Conservation (phyloP, 257 asterid genomes). For the Oldenlandia corymbosa region DNA sequence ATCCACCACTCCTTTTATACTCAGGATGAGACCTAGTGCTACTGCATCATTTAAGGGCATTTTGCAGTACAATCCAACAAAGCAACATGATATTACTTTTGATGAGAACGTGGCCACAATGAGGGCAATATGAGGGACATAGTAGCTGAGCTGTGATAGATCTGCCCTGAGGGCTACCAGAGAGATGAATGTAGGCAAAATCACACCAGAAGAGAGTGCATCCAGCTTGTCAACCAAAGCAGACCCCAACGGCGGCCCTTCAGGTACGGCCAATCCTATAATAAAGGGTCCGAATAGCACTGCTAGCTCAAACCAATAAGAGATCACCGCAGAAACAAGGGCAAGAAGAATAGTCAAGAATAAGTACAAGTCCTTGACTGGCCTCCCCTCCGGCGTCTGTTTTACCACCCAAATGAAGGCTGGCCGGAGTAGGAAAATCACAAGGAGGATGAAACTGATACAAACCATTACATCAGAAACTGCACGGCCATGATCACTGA, state of each 20-base stretch:
- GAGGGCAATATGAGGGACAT: not conserved
- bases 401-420: constrained; percentile 14
- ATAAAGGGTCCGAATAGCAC: constrained; percentile 22
- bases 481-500: not conserved
- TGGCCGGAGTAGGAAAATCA: constrained; percentile 18
- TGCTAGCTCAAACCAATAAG: constrained; percentile 10
- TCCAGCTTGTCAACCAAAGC: constrained; percentile 26
- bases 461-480: not conserved
- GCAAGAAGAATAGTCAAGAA: constrained; percentile 6
- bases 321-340: constrained; percentile 8
- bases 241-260: constrained; percentile 31
- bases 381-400: constrained; percentile 27
- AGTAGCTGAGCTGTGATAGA: not conserved
- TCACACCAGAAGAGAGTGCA: constrained; percentile 18
- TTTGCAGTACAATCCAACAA: constrained; percentile 17
- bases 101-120: not conserved
- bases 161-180: constrained; percentile 13
- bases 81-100: constrained; percentile 10
- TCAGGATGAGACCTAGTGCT: constrained; percentile 25
- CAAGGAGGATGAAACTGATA: not conserved
- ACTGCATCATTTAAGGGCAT: constrained; percentile 23
- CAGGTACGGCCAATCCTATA: constrained; percentile 32
- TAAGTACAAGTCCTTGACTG: constrained; percentile 18
- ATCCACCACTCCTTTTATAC: constrained; percentile 27
- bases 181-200: constrained; percentile 25